These are phyloP conservation scores for Isabelozyma pseudorhagii DNA, from an alignment of 805 yeast genomes.

Conservation along the genomic window DNA sequence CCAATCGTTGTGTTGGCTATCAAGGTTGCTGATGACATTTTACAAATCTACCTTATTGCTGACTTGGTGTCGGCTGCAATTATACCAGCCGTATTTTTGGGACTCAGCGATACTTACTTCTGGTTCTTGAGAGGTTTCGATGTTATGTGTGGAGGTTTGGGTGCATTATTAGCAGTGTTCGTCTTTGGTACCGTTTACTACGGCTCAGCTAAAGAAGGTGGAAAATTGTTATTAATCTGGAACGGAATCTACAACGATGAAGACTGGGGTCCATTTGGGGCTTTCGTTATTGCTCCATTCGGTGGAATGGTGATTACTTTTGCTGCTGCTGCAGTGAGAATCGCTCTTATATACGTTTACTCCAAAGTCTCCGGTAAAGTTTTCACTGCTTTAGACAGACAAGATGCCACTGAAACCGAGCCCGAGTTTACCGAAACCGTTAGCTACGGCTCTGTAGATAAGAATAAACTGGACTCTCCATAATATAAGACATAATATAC, in stretches of 20 bases:
- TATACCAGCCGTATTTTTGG: slow-evolving; percentile 79
- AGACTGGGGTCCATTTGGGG: slow-evolving; percentile 96
- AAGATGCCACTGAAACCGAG: slow-evolving; percentile 13
- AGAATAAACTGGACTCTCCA: background rate
- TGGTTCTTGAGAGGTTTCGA: slow-evolving; percentile 78
- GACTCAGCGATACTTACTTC: slow-evolving; percentile 57
- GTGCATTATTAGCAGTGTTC: slow-evolving; percentile 77
- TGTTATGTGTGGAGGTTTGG: slow-evolving; percentile 77
- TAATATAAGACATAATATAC: background rate
- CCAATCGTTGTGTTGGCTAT: slow-evolving; percentile 86
- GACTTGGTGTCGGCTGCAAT: slow-evolving; percentile 86
- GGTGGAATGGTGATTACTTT: slow-evolving; percentile 68
- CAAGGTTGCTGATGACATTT: slow-evolving; percentile 74
- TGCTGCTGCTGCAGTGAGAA: slow-evolving; percentile 48
- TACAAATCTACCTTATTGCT: slow-evolving; percentile 86
- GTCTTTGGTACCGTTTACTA: slow-evolving; percentile 83
- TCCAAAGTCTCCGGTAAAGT: slow-evolving; percentile 32
- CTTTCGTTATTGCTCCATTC: slow-evolving; percentile 86
- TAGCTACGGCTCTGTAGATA: background rate
- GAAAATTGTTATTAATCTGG: slow-evolving; percentile 65
- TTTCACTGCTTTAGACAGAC: slow-evolving; percentile 46
- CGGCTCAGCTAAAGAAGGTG: slow-evolving; percentile 71
- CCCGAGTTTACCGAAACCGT: background rate
- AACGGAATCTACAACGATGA: slow-evolving; percentile 72
- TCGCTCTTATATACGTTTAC: slow-evolving; percentile 25